Conservation (phyloP, 805 yeast genomes). For the Sugiyamaella floridensis region DNA sequence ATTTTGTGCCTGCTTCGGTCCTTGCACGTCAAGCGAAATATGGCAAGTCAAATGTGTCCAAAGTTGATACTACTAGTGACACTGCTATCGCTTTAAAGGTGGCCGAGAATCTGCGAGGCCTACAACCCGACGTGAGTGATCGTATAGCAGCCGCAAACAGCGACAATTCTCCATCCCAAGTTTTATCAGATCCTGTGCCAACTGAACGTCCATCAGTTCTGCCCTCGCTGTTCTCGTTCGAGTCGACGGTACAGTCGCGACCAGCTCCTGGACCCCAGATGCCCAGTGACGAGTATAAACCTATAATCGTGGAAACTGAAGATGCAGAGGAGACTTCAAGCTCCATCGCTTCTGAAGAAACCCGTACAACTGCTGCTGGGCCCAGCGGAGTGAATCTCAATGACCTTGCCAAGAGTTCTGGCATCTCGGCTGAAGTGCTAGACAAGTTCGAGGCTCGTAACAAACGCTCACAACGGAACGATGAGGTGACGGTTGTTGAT, state of each 20-base stretch:
- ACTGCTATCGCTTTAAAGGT: neutral
- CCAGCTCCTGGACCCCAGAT: conserved; percentile 2
- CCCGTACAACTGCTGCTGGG: neutral
- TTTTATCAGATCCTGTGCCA: neutral
- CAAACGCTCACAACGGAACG: neutral
- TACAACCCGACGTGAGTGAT: neutral
- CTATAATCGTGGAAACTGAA: conserved; percentile 1
- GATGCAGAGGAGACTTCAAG: neutral
- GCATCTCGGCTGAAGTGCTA: neutral
- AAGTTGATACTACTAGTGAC: neutral
- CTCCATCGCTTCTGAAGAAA: neutral
- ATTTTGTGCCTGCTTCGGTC: conserved; percentile 19
- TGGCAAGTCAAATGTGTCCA: conserved; percentile 3
- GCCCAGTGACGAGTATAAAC: conserved; percentile 3
- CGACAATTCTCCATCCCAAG: neutral
- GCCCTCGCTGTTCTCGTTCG: neutral
- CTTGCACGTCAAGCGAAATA: conserved; percentile 19
- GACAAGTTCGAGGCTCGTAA: conserved; percentile 2
- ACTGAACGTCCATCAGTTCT: neutral
- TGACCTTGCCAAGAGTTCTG: neutral
- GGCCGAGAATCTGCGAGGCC: neutral
- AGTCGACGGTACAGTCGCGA: neutral
- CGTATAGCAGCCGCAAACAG: too few species aligned
- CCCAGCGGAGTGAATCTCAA: neutral
- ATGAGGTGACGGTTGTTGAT: conserved; percentile 29